Evolutionary conservation across 805 yeast species (phyloP), one percentile per base, ranked within the genome.

Genomic region (Wickerhamomyces canadensis): DNA sequence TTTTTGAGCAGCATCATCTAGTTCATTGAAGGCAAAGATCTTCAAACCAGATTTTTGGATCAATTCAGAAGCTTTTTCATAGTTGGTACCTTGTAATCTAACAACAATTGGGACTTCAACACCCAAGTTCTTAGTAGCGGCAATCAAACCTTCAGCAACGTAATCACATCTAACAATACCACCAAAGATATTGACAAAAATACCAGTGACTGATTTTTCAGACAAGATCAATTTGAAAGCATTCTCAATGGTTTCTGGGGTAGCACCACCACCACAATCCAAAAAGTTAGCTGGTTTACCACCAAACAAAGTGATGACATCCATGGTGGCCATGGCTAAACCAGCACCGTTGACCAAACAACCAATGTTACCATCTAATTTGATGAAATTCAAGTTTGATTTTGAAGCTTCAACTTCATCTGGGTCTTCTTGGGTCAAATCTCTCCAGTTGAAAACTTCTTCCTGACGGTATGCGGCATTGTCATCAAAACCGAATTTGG

Each of bases 231-330:
- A 78, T 68, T 80, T 83, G 73, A 93, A 91, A 40, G 98, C 99
- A 68, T 84, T 84, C 72, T 89, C 94, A 61, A 93, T 93, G 58
- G 98, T 91, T 68, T 86, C 84, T 51, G 98, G 97, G 47, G 98
- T 93, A 55, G 99, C 98, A 66, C 96, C 95, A 74, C 99, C 99
- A 74, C 99, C 99, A 68, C 96, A 93, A 74, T 93, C 99, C 64
- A 93, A 78, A 78, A 93, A 93, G 76, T 93, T 93, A 50, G 98
- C 99, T 57, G 99, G 99, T 53, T 79, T 84, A 65, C 99, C 99
- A 58, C 98, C 97, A 72, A 88, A 85, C 57, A 93, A 78, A 72
- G 93, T 88, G 73, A 93, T 87, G 64, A 94, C 94, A 68, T 93
- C 99, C 97, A 93, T 89, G 50, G 99, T 93, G 55, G 99, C 99